Percentiles rank a stretch among this genome's conserved stretches.
These are phyloP conservation scores for Nectriaceae sp. DNA, from an alignment of 2,329 filamentous ascomycete species.

Conservation along the genomic window DNA sequence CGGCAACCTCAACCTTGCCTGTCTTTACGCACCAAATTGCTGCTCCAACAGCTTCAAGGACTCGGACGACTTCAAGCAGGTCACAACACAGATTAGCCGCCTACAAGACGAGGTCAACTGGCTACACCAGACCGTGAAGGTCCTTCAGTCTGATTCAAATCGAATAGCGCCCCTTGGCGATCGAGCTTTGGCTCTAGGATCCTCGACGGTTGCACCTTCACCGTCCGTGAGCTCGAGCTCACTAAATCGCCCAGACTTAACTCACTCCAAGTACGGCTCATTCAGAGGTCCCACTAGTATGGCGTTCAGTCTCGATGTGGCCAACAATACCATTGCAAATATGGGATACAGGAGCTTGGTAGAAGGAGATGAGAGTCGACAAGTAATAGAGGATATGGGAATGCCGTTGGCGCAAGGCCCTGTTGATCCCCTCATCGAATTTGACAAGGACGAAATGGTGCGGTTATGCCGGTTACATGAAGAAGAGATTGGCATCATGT, in stretches of 20 bases:
- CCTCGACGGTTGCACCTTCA: slow-evolving; percentile 40
- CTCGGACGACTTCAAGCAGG: slow-evolving; percentile 84
- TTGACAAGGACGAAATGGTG: slow-evolving; percentile 77
- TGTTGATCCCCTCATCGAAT: slow-evolving; percentile 76
- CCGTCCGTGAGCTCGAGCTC: slow-evolving; percentile 44
- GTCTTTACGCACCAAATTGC: slow-evolving; percentile 67
- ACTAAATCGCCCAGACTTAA: slow-evolving; percentile 43
- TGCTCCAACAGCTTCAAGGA: slow-evolving; percentile 84
- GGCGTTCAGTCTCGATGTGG: slow-evolving; percentile 82
- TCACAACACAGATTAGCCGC: slow-evolving; percentile 71
- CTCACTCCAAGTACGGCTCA: slow-evolving; percentile 58
- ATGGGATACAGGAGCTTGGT: slow-evolving; percentile 78
- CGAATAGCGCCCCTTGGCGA: slow-evolving; percentile 49
- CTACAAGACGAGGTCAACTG: slow-evolving; percentile 84
- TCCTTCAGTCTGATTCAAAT: slow-evolving; percentile 59
- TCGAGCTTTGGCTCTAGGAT: slow-evolving; percentile 37
- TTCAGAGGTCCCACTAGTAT: slow-evolving; percentile 87
- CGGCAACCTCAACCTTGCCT: slow-evolving; percentile 66
- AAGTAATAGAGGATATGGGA: slow-evolving; percentile 20
- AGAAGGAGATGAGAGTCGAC: slow-evolving; percentile 62
- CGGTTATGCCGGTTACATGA: slow-evolving; percentile 79
- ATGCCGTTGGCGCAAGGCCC: slow-evolving; percentile 38
- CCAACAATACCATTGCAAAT: slow-evolving; percentile 81
- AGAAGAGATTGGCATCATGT: slow-evolving; percentile 91
- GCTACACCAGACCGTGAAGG: slow-evolving; percentile 71